Evolutionary conservation across 2,329 filamentous ascomycete species (phyloP), one percentile per base, ranked within the genome.

Genomic region (Fonsecaea pugnacius): DNA sequence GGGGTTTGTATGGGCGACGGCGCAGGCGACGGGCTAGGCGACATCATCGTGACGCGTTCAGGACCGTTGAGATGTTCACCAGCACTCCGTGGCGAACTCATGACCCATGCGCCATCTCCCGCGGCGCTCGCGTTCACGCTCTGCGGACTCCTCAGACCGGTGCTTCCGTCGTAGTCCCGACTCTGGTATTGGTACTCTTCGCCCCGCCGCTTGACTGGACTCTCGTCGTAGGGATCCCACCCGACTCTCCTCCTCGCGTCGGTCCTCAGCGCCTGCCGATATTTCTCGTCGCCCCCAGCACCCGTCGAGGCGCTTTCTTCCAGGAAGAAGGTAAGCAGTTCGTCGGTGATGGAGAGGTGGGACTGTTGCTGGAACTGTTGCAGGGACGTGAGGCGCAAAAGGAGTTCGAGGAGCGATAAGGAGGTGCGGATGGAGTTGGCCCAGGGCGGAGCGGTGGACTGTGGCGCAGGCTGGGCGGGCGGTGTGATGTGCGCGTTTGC

Each of bases 301-400:
- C 88, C 88, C 0, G 87, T 89, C 1, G 86, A 87, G 35, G 85
- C 85, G 10, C 84, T 85, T 71, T 90, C 88, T 67, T 86, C 84
- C 8, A 97, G 82, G 78, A 96, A 97, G 79, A 96, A 96, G 58
- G 89, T 92, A 46, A 96, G 82, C 1, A 96, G 86, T 71, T 96
- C 91, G 74, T 97, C 93, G 1, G 91, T 91, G 66, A 96, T 95
- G 6, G 91, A 86, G n/a, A 96, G 84, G 72, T 96, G 92, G 0
- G 91, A 92, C 46, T 87, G 85, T 80, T 97, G 93, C 74, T 96
- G 91, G 75, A 95, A 96, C 79, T 96, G 92, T 74, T 96, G 93
- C 14, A 96, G 85, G 24, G 92, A 91, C 4, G 90, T 89, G 53
- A 97, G 84, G 48, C 94, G 91, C 53, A 96, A 85, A 35, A 96